Base-by-base conservation (phyloP, 2,329 filamentous ascomycete genomes). In the Aspergillus transmontanensis region DNA sequence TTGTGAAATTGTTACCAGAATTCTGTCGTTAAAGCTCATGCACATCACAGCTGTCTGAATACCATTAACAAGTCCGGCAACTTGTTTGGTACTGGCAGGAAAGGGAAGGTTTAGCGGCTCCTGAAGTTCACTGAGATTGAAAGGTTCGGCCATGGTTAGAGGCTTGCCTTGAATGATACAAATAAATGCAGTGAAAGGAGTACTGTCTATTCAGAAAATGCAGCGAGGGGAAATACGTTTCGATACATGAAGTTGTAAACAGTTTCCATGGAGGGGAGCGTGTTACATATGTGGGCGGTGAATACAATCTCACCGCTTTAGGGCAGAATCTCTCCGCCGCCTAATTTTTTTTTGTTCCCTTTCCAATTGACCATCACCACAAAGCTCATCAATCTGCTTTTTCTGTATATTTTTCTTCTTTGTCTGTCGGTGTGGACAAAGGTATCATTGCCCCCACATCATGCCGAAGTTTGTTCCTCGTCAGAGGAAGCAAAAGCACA, bases 1-100 rank as follows among this genome's bases (percentile, higher is more conserved):
- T 80, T 98, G 95, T 0, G 91, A 92, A 64, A 98, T 85, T 1
- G 93, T 97, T 66, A 99, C 82, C 71, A 99, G 81, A 71, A 99
- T 93, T 79, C 93, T 96, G 84, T 98, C 95, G 10, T 89, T 85
- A 79, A 98, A 98, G 71, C 84, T 87, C 59, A 93, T 83, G 12
- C 85, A 85, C 45, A 87, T 89, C 39, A 92, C 89, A 68, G 93
- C 88, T 1, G 95, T 98, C 41, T 84, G 77, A 26, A 89, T 77
- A 34, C 87, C 88, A 66, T 89, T 87, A 65, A 97, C 87, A 3
- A 82, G 75, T 3, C 89, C 89, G 1, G 83, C 82, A 16, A 83
- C 83, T 64, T 84, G 83, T 58, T 85, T 88, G 2, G 87, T 89
- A 12, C 81, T 79, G 4, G 89, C 90, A 19, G 92, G 91, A 71